These are phyloP conservation scores for Alternaria metachromatica DNA, from an alignment of 2,329 filamentous ascomycete genomes.

Conservation along the genomic window DNA sequence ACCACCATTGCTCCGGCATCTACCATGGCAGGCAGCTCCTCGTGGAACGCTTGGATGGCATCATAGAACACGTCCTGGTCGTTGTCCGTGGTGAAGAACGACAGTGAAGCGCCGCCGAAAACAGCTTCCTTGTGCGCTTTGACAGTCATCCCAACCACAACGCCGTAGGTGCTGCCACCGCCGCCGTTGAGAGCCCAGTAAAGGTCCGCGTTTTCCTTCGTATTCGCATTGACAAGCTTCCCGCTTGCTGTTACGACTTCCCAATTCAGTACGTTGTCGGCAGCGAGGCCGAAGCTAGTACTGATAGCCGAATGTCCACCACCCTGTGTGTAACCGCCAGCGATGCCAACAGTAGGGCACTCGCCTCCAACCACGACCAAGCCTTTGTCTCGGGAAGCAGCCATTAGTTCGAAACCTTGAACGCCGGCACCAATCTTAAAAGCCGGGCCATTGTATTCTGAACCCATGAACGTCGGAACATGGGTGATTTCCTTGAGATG, in stretches of 20 bases:
- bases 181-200: slow-evolving; percentile 40
- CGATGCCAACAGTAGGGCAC: slow-evolving; percentile 54
- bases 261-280: slow-evolving; percentile 30
- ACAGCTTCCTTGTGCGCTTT: slow-evolving; percentile 27
- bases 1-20: slow-evolving; percentile 26
- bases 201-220: slow-evolving; percentile 24
- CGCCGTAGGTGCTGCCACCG: slow-evolving; percentile 35
- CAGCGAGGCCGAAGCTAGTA: slow-evolving; percentile 48
- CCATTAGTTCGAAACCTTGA: slow-evolving; percentile 27
- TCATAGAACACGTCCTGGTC: slow-evolving; percentile 21
- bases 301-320: slow-evolving; percentile 62
- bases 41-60: slow-evolving; percentile 26
- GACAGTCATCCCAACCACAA: slow-evolving; percentile 31
- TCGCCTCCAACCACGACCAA: slow-evolving; percentile 29
- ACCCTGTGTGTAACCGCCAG: slow-evolving; percentile 42
- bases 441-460: slow-evolving; percentile 23
- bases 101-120: slow-evolving; percentile 21
- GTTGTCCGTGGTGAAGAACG: slow-evolving; percentile 19
- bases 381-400: slow-evolving; percentile 22
- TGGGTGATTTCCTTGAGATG: slow-evolving; percentile 27
- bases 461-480: slow-evolving; percentile 13
- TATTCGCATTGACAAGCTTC: slow-evolving; percentile 25
- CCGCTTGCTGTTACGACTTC: slow-evolving; percentile 34
- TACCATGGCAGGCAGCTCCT: slow-evolving; percentile 26
- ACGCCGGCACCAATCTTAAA: slow-evolving; percentile 38